These are phyloP conservation scores for Tolypocladium capitatum DNA, from an alignment of 2,329 filamentous ascomycete genomes.

Conservation along the genomic window DNA sequence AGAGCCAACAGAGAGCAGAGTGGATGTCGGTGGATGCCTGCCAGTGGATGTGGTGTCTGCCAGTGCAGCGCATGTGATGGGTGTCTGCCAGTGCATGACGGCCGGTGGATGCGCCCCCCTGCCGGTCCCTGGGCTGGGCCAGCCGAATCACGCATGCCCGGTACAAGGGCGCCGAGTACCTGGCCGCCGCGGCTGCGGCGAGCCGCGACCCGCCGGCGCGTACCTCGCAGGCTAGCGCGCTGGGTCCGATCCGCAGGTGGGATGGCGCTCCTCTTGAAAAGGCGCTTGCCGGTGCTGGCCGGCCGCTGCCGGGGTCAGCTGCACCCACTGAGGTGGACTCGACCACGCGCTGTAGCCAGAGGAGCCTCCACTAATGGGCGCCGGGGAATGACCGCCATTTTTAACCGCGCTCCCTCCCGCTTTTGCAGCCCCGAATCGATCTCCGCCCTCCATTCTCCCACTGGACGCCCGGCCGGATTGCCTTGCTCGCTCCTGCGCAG, in stretches of 20 bases:
- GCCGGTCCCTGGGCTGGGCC: no score
- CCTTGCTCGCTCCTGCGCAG: not conserved
- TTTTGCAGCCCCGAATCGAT: not conserved
- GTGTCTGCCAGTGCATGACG: no score
- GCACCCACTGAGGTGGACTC: not conserved
- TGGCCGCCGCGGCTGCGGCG: not conserved
- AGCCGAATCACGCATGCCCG: not conserved
- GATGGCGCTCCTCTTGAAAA: not conserved
- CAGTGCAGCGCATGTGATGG: no score
- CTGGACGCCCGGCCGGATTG: not conserved
- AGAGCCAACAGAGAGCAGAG: not conserved
- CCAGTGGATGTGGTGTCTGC: no score
- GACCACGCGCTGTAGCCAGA: not conserved
- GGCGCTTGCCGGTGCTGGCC: not conserved
- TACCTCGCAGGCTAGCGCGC: not conserved
- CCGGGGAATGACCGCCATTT: slow-evolving; percentile 7
- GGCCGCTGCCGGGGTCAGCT: not conserved
- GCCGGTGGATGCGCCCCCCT: no score
- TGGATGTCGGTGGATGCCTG: not conserved
- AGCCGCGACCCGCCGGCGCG: not conserved
- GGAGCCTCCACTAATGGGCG: no score
- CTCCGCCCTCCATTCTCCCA: not conserved
- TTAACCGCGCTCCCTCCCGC: slow-evolving; percentile 7
- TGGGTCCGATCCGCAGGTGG: not conserved
- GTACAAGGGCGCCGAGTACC: not conserved